A percentile compares a stretch with the other conserved stretches of the same genome.
phyloP scores from a whole-genome alignment of 768 basidiomycete genomes.

The Trametes gibbosa region DNA sequence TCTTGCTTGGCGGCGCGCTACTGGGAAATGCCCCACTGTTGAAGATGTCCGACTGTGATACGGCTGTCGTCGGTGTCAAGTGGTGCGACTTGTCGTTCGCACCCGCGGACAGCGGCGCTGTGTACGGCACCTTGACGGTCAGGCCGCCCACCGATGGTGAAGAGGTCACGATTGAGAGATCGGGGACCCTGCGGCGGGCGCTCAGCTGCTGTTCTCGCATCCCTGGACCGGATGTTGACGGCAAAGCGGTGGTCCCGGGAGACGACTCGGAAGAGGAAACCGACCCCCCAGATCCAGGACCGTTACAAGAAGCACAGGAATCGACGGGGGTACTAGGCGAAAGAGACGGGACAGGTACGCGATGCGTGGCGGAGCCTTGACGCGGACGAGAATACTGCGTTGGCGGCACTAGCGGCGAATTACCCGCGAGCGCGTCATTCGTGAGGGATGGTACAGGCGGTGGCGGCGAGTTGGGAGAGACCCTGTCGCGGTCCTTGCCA shows the following conservation, averaged over 20 bases:
- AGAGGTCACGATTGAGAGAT: slow-evolving; percentile 27
- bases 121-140: slow-evolving; percentile 7
- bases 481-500: slow-evolving; percentile 45
- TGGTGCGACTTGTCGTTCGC: slow-evolving; percentile 15
- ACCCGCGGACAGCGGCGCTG: slow-evolving; percentile 18
- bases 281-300: slow-evolving; percentile 5
- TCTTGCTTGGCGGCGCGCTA: slow-evolving; percentile 64
- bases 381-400: slow-evolving; percentile 25
- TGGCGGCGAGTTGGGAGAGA: slow-evolving; percentile 37
- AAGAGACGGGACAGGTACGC: slow-evolving; percentile 29
- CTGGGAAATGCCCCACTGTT: slow-evolving; percentile 28
- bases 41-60: slow-evolving; percentile 3
- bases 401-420: slow-evolving; percentile 3
- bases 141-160: slow-evolving; percentile 7
- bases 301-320: background rate
- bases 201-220: slow-evolving; percentile 24
- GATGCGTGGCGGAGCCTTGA: slow-evolving; percentile 21
- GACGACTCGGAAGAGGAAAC: slow-evolving; percentile 22
- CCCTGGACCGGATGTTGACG: background rate
- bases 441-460: slow-evolving; percentile 55
- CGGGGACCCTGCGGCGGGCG: slow-evolving; percentile 26
- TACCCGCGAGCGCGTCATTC: slow-evolving; percentile 26
- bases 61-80: slow-evolving; percentile 22
- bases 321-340: slow-evolving; percentile 23
- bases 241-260: slow-evolving; percentile 5